Evolutionary conservation across 1,139 yeast genomes (phyloP).

Genomic region (Candida smagusa): DNA sequence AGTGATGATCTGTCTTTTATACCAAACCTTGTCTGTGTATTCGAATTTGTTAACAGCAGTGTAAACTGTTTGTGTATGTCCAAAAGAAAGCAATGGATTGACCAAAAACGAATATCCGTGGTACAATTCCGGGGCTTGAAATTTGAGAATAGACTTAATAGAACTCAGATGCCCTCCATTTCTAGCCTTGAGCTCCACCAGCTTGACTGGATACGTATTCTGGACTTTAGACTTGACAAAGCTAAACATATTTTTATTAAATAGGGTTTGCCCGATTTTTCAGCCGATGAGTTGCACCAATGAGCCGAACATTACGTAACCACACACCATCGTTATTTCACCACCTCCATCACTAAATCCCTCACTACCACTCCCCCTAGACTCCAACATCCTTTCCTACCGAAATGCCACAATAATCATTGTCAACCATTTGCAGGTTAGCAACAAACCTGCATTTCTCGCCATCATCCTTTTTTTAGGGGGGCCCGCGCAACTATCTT

Average conservation of each 20-base stretch:
- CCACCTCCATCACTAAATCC: too few species aligned
- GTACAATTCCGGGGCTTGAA: constrained; percentile 29
- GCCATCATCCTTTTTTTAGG: constrained; percentile 3
- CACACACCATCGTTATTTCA: too few species aligned
- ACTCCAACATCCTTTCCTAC: too few species aligned
- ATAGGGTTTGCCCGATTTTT: background rate
- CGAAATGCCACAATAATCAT: too few species aligned
- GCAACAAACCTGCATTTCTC: constrained; percentile 1
- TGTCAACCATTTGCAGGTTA: too few species aligned
- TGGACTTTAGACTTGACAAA: constrained; percentile 26
- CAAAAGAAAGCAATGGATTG: constrained; percentile 38
- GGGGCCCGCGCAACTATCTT: constrained; percentile 1
- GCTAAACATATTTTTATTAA: constrained; percentile 2
- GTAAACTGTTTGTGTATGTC: constrained; percentile 48
- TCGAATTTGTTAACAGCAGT: constrained; percentile 42
- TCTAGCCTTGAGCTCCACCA: constrained; percentile 22
- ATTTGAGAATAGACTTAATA: constrained; percentile 25
- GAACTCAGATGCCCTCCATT: constrained; percentile 14
- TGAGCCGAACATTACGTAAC: background rate
- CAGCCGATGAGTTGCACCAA: background rate
- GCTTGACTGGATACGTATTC: constrained; percentile 23
- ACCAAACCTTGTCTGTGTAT: constrained; percentile 31
- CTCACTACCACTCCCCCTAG: too few species aligned
- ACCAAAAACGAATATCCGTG: constrained; percentile 32
- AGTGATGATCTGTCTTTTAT: constrained; percentile 34